Evolutionary conservation across 371 early-diverging fungal genomes (phyloP), one percentile per base, ranked within the genome.

Genomic region (Mucor mucedo): DNA sequence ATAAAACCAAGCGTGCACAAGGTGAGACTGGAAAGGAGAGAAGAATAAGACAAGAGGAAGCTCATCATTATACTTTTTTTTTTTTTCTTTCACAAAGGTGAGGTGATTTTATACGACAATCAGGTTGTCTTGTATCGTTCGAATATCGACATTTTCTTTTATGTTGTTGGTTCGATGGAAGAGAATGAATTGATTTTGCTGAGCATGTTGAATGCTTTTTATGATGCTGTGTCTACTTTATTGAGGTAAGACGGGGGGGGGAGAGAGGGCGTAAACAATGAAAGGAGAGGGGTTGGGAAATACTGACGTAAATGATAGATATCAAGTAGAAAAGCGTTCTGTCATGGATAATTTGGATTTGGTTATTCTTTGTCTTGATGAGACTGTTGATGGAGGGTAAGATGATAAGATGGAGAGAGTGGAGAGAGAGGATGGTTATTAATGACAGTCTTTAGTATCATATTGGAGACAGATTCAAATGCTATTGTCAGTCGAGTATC

Each of bases 331-430:
- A 73, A 96, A 96, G 77, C 89, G 96, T 49, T 82, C 89, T 47
- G 79, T 97, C 13, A 78, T 96, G 66, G 97, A 97, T 75, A 91
- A 94, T 78, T 80, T 94, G 58, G 98, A 98, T 78, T 77, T 94
- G 49, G 93, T 94, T 1, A 89, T 93, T 35, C 85, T 98, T 40
- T 93, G 94, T 10, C 73, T 98, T 60, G 98, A 98, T 78, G 98
- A 98, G 72, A 90, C 93, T 38, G 91, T 98, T 29, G 98, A 98
- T 76, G 95, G 94, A 66, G 98, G 98, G 93, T 93, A 82, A 73
- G 11, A 39, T 21, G 21, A 27, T 16, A 9, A 21, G 13, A 52
- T 32, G 45, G 38, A 16, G 14, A 45, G 49, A 30, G 48, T 41
- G 54, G 49, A 28, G 58, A 28, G 58, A 42, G 21, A 38, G 33